These are phyloP conservation scores for Funneliformis geosporum DNA, from an alignment of 192 early-diverging fungal genomes.

Conservation along the genomic window DNA sequence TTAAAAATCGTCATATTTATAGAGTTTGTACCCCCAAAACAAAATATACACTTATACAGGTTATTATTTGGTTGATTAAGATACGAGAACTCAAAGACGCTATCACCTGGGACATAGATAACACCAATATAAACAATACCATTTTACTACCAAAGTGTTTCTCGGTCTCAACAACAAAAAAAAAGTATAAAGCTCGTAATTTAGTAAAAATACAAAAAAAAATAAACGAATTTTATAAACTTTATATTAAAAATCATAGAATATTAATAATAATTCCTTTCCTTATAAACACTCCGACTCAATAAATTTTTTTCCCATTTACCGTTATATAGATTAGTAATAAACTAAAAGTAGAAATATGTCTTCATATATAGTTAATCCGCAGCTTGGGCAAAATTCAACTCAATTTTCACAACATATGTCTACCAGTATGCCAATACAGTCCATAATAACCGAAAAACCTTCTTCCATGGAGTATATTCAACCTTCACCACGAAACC, in stretches of 20 bases:
- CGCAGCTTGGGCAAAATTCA: not conserved
- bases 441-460: not conserved
- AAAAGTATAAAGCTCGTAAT: not conserved
- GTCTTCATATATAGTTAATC: not conserved
- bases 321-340: not conserved
- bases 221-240: not conserved
- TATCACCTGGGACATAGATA: not conserved
- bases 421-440: conserved; percentile 1
- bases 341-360: not conserved
- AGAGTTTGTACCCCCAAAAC: not conserved
- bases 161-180: not conserved
- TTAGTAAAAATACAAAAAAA: not conserved
- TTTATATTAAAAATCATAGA: not conserved
- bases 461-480: not conserved
- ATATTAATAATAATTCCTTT: too few species aligned
- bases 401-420: not conserved
- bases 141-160: not conserved
- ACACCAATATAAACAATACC: not conserved
- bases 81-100: not conserved
- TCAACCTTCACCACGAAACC: not conserved
- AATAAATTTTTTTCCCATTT: not conserved
- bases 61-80: not conserved
- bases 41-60: not conserved
- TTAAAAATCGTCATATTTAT: not conserved
- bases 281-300: not conserved